Evolutionary conservation across 2,329 filamentous ascomycete genomes (phyloP).

Genomic region (Hypoxylon sp.): DNA sequence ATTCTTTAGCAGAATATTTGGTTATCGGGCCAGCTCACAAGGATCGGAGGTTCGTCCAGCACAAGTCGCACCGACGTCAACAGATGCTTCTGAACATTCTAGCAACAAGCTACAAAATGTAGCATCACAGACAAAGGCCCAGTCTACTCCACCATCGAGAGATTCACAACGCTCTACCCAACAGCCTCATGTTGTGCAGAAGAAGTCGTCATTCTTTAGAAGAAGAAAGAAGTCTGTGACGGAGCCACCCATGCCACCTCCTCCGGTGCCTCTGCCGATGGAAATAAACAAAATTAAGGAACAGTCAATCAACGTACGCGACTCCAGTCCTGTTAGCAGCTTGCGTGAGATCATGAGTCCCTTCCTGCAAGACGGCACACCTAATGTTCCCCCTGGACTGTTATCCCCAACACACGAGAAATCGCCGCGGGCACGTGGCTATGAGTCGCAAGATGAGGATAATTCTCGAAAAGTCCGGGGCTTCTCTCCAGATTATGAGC

Average conservation of each 20-base stretch:
- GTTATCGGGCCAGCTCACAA: constrained; percentile 70
- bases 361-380: constrained; percentile 68
- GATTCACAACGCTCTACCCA: constrained; percentile 63
- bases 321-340: constrained; percentile 81
- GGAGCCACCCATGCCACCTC: constrained; percentile 76
- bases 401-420: constrained; percentile 48
- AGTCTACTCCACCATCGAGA: constrained; percentile 65
- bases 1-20: constrained; percentile 95
- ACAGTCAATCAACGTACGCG: constrained; percentile 55
- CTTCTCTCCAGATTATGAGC: constrained; percentile 83
- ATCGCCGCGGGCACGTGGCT: constrained; percentile 45
- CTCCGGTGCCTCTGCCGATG: constrained; percentile 54
- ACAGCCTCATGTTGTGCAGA: constrained; percentile 73
- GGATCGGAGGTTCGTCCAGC: constrained; percentile 44
- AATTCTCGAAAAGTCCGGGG: constrained; percentile 64
- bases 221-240: constrained; percentile 90
- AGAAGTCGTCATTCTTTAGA: constrained; percentile 97
- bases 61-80: constrained; percentile 57
- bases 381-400: constrained; percentile 39
- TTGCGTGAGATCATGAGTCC: constrained; percentile 89
- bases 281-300: constrained; percentile 47
- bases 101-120: constrained; percentile 61
- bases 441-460: constrained; percentile 50
- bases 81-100: constrained; percentile 58
- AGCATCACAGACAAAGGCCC: constrained; percentile 63